Evolutionary conservation across 768 basidiomycete species (phyloP).

Genomic region (Agaricus bisporus): DNA sequence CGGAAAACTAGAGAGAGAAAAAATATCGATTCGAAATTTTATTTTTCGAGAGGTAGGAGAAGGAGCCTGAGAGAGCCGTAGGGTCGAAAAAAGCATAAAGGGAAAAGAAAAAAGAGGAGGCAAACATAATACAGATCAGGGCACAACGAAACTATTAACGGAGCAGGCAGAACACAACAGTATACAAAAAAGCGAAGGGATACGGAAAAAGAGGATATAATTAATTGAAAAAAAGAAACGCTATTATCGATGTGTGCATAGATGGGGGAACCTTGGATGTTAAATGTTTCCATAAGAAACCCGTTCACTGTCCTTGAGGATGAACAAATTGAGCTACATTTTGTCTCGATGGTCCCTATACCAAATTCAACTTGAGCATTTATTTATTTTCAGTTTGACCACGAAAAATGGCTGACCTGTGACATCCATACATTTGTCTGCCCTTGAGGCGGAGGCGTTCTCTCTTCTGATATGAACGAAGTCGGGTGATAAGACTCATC

Average conservation of each 20-base stretch:
- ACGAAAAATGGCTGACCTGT: neutral
- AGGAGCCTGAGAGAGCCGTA: neutral
- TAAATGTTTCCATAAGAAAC: neutral
- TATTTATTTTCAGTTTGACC: too few relatives aligned
- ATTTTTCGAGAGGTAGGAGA: neutral
- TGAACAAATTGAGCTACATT: conserved; percentile 25
- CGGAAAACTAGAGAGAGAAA: neutral
- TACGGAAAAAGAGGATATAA: neutral
- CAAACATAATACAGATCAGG: neutral
- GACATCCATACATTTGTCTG: conserved; percentile 16
- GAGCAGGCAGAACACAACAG: too few relatives aligned
- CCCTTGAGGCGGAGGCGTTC: conserved; percentile 25
- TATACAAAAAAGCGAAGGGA: neutral
- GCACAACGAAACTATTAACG: neutral
- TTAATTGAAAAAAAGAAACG: neutral
- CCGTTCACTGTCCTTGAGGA: conserved; percentile 8
- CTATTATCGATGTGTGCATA: neutral
- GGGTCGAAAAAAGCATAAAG: neutral
- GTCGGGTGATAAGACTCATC: conserved; percentile 50
- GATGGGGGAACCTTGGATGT: neutral
- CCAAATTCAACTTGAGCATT: too few relatives aligned
- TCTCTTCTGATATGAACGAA: conserved; percentile 66
- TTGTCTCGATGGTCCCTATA: conserved; percentile 13
- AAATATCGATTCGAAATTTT: neutral
- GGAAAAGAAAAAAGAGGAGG: neutral